A percentile compares a stretch with the other conserved stretches of the same genome.
Conservation (phyloP, 2,329 filamentous ascomycete genomes). For the Calonectria multiphialidica region DNA sequence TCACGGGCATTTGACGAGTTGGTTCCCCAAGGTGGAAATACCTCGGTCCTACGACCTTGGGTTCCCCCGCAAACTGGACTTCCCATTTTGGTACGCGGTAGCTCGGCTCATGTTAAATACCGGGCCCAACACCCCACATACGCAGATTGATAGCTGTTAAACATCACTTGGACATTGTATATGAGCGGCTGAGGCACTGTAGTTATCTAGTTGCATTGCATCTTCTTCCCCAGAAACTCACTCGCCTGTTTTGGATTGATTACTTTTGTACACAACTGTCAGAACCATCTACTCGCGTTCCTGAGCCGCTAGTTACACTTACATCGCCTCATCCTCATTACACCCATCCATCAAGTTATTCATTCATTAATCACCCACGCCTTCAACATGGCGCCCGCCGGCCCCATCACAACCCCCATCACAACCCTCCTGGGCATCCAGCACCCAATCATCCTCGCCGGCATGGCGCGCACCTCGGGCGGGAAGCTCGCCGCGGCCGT, state of each 20-base stretch:
- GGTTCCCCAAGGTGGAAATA: slow-evolving; percentile 48
- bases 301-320: neutral
- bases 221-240: neutral
- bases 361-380: neutral
- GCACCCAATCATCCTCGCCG: slow-evolving; percentile 91
- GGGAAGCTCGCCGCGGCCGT: slow-evolving; percentile 86
- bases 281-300: neutral
- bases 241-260: neutral
- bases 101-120: slow-evolving; percentile 29
- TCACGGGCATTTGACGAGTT: slow-evolving; percentile 35
- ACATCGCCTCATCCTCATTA: neutral
- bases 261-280: neutral
- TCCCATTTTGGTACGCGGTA: slow-evolving; percentile 9
- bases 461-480: slow-evolving; percentile 90
- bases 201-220: neutral
- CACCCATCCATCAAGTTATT: too few relatives aligned
- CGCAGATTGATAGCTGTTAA: neutral
- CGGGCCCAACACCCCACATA: slow-evolving; percentile 1
- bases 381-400: slow-evolving; percentile 54
- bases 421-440: slow-evolving; percentile 84
- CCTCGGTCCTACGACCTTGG: slow-evolving; percentile 42
- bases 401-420: slow-evolving; percentile 80
- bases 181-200: neutral
- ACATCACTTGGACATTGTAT: neutral
- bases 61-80: slow-evolving; percentile 45